Evolutionary conservation across 768 basidiomycete genomes (phyloP), one percentile per base, ranked within the genome.

Genomic region (Coprinopsis sp.): DNA sequence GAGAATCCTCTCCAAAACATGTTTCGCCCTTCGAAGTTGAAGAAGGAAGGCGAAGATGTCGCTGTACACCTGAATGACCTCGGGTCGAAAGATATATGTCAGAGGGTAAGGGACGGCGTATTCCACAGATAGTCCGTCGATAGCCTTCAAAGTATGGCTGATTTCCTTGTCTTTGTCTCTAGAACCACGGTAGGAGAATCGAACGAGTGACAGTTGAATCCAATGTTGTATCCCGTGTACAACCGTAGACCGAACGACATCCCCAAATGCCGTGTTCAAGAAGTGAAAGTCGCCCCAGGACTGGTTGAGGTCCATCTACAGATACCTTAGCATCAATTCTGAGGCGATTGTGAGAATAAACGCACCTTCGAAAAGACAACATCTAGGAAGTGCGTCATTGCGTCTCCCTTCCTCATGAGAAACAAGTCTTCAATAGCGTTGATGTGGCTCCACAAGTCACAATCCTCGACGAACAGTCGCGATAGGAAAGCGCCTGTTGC

Each of bases 251-350:
- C 78, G 73, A 29, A 82, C 69, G 23, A 84, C 73, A 40, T 90
- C 85, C 16, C 70, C 69, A 59, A 92, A 89, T 8, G 83, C 79
- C 23, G 78, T 82, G 56, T 91, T 91, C 45, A 91, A 61, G 63
- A 87, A 87, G 64, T 92, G 90, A 59, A 88, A 89, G 58, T 91
- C 90, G 37, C 65, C 73, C 89, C 89, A 92, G 28, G 67, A 57
- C 56, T 84, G 79, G 37, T 74, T 70, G n/a, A 68, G 68, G 52
- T 91, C 86, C 78, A 91, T 89, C 87, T 91, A 44, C 4, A 39
- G 3, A 34, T 34, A 14, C 40, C 40, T 19, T 29, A 21, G 46
- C 23, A 45, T 39, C 22, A n/a, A 27, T 3, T 12, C 18, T 21
- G 19, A 42, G 40, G 40, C 19, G 2, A 39, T 16, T 23, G 13